Base-by-base conservation (phyloP, 192 early-diverging fungal genomes). In the Haplosporangium gracile region DNA sequence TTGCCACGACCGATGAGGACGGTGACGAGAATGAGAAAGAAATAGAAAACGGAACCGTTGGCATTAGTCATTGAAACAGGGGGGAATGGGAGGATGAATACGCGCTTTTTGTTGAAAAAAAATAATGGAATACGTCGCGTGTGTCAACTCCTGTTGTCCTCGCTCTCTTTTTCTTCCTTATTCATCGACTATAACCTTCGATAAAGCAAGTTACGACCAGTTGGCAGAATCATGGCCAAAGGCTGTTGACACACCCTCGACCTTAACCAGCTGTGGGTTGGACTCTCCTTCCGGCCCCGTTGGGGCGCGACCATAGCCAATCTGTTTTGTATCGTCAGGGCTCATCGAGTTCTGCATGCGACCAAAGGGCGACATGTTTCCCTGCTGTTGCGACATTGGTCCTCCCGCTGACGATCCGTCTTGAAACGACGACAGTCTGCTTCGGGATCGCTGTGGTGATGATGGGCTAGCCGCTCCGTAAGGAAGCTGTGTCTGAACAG, bases 361-460 rank as follows among this genome's bases (percentile, higher is more conserved):
- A 10, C 81, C 75, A 65, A 82, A 82, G 18, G 81, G 49, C 29
- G 75, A 76, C 2, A 70, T n/a, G 29, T 20, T 45, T 26, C 69
- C 75, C 26, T 55, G 81, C 39, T 82, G 81, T 26, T 82, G 80
- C 26, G 68, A 51, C 73, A 81, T 75, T 4, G 71, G 39, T 32
- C 80, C 79, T 40, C 73, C 80, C 4, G 29, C 47, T 0, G 65
- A 32, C 38, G 71, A 22, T n/a, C 70, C 47, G 22, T 82, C 81
- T 36, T 82, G 81, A 65, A 76, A 69, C 15, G 81, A 81, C 69
- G 79, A 82, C 15, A 82, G 70, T 43, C 81, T 65, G 55, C 81
- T 82, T 5, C 81, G 81, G 16, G 81, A 76, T 13, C 81, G 69
- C 49, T 75, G 80, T 34, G 80, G 80, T 43, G 80, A 81, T 7